Conservation (phyloP, 257 asterid genomes). For the Phtheirospermum japonicum region DNA sequence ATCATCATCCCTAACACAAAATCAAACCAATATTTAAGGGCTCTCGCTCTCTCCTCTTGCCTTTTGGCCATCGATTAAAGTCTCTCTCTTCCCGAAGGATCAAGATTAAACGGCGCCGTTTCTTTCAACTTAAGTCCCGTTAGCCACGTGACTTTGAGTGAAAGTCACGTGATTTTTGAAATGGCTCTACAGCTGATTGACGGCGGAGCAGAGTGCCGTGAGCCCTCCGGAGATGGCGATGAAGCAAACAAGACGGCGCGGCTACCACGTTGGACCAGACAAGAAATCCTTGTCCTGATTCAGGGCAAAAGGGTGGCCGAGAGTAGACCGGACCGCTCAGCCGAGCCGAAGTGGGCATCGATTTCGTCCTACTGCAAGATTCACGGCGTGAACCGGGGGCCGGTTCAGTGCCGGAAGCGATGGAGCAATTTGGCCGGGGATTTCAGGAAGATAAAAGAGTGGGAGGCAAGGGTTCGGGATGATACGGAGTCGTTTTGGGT, state of each 20-base stretch:
- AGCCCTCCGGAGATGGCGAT: constrained; percentile 39
- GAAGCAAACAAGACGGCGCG: constrained; percentile 57
- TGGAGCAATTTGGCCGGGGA: constrained; percentile 96
- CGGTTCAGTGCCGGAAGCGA: constrained; percentile 94
- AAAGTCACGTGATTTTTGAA: constrained; percentile 35
- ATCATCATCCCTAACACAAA: constrained; percentile 35
- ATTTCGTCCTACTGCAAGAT: constrained; percentile 80
- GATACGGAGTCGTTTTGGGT: constrained; percentile 88
- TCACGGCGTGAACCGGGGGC: constrained; percentile 90
- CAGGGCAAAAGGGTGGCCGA: constrained; percentile 85
- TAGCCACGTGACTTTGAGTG: constrained; percentile 45
- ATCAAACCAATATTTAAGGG: constrained; percentile 28
- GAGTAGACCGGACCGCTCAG: constrained; percentile 54
- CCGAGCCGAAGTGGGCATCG: constrained; percentile 90
- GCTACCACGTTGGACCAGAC: constrained; percentile 91
- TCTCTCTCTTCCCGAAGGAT: constrained; percentile 13
- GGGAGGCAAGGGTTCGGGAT: constrained; percentile 57
- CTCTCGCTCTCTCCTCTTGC: neutral
- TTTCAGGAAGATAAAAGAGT: constrained; percentile 86
- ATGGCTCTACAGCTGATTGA: constrained; percentile 67
- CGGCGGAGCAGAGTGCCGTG: constrained; percentile 52
- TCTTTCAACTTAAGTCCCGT: constrained; percentile 28
- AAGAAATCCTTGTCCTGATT: constrained; percentile 80
- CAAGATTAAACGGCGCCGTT: constrained; percentile 55
- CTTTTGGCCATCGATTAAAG: constrained; percentile 16